Evolutionary conservation across 2,329 filamentous ascomycete genomes (phyloP), one percentile per base, ranked within the genome.

Genomic region (Clarireedia hainanense): DNA sequence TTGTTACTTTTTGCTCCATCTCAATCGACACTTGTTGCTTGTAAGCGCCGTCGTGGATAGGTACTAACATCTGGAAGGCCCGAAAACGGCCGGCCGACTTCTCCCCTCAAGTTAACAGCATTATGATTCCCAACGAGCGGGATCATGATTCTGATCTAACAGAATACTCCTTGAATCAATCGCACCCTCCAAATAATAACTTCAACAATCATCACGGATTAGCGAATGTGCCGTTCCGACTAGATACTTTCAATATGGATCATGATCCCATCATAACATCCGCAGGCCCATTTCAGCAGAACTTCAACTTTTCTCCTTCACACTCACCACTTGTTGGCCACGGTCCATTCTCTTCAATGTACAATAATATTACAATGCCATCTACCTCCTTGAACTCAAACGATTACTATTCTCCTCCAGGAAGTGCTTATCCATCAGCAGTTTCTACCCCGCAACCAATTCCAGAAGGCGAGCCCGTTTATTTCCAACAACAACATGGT

Each of bases 401-500:
- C 62, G 82, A 85, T 68, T 83, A 80, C 66, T 88, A 88, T 69
- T 88, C 85, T 17, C 85, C 85, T n/a, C 80, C 84, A 1, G 80
- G 78, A 55, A 89, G 85, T 47, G 80, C 81, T 52, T 87, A 85
- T 67, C 83, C 83, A 56, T 89, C 85, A 0, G 78, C 83, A 23
- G 84, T 80, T 39, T 88, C 85, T 17, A 89, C 85, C 0, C 85
- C 85, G 2, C 86, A 88, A 66, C 82, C 84, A 1, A 77, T 81
- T 5, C 77, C 80, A 46, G 85, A 88, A 59, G 78, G 78, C 34
- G 75, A 79, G 60, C 78, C 80, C 49, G 79, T 85, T 73, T 88
- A 83, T 70, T 88, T 86, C 67, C 80, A 79, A 62, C 64, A 68
- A 68, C 61, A 68, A 68, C 61, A 71, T 73, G 68, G 74, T 72